Base-by-base conservation (phyloP, 169 alveolate genomes). In the Plasmodium cynomolgi region DNA sequence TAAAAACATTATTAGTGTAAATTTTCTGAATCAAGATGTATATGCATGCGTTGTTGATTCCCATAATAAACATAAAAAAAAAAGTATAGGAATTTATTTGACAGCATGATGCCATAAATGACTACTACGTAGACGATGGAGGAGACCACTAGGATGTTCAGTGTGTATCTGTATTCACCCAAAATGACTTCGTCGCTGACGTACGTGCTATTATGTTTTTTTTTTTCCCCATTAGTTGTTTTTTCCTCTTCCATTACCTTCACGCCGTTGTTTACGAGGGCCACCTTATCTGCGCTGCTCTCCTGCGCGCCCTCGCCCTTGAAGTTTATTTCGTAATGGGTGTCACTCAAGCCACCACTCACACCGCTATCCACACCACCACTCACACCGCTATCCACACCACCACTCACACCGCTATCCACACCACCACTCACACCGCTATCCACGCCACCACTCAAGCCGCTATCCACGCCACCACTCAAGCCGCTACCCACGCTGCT, bases 51-150 rank as follows among this genome's bases (percentile, higher is more conserved):
- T 85, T 85, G 68, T 85, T 85, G 34, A 85, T 85, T 1, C 93
- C 93, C 93, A 85, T 85, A 13, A 75, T 74, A 85, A 85, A 85
- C 84, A 85, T 74, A 54, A 85, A 85, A 54, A 56, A 85, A 85
- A 50, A 85, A 50, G 58, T 85, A 20, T 1, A 85, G n/a, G 26
- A 74, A 54, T 31, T 77, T 85, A 44, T 75, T 85, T 9, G 93
- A 75, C 62, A 68, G n/a, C 81, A 56, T 85, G 39, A 85, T 85
- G 26, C 93, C 93, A 7, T 47, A 74, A 34, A 85, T 85, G 41
- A 85, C 93, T 85, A 75, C 81, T 54, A 75, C 62, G 80, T 85
- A 85, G 29, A 50, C 62, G 37, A 85, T 85, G 41, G 84, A 56
- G 9, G 93, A 85, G 26, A 85, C 44, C 4, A 75, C 23, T 8